Percentiles rank a stretch among this genome's conserved stretches.
These are phyloP conservation scores for Asclepias syriaca DNA, from an alignment of 257 asterid genomes.

Conservation along the genomic window DNA sequence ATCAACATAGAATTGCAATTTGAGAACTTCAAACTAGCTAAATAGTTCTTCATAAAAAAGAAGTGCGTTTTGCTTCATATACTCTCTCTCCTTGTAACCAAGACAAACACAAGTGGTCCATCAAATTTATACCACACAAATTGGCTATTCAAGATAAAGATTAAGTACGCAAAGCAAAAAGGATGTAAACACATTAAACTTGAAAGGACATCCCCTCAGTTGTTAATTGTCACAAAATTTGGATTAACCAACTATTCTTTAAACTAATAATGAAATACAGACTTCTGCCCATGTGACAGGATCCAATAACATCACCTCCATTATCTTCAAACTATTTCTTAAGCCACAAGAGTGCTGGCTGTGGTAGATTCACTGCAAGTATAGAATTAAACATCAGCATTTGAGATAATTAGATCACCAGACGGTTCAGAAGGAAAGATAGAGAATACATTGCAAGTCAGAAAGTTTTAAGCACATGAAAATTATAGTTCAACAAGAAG, in stretches of 20 bases:
- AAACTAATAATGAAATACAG: conserved; percentile 11
- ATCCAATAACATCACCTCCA: neutral
- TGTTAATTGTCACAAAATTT: conserved; percentile 15
- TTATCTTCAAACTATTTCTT: neutral
- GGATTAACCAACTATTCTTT: conserved; percentile 7
- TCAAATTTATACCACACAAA: no score
- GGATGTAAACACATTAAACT: neutral
- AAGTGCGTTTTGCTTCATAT: no score
- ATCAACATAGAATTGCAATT: no score
- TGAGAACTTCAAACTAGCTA: no score
- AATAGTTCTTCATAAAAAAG: no score
- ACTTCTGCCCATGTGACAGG: neutral
- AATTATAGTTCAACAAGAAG: neutral
- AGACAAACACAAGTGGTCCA: no score
- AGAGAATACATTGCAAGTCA: neutral
- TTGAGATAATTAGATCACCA: neutral
- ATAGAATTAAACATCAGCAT: neutral
- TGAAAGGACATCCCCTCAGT: neutral
- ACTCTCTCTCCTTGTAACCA: no score
- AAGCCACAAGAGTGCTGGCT: conserved; percentile 86
- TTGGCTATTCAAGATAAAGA: neutral
- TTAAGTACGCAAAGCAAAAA: neutral
- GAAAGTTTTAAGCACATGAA: neutral
- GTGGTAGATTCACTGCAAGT: conserved; percentile 76
- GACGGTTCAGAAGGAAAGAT: neutral